Evolutionary conservation across 305 asterid genomes (phyloP), one percentile per base, ranked within the genome.

Genomic region (Fraxinus velutina): DNA sequence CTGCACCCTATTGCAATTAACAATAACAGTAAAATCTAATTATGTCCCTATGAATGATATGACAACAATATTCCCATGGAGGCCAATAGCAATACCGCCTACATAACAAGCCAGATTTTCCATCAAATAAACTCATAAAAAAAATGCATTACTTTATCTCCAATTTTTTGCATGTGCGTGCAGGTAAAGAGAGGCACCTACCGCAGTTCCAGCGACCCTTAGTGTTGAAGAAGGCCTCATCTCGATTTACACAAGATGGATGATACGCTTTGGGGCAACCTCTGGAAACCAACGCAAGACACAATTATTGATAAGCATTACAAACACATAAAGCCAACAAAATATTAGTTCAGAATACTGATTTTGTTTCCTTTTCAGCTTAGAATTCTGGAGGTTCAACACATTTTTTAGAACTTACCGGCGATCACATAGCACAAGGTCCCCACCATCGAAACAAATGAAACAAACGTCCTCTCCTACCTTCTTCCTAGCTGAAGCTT

Each of bases 161-260:
- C 39, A 79, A 70, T 4, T 30, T 4, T 42, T 33, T n/a, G 19
- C 47, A 62, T 76, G 74, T 47, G 17, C 0, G 4, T 32, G 3
- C 68, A 78, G 78, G 62, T 29, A 62, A 24, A 75, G 78, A 66
- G 37, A 68, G 64, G 80, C 57, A 80, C 92, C 71, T 90, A 94
- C 99, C 99, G 86, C 98, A 96, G 81, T 93, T 96, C 99, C 99
- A 96, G 60, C 95, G 93, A 68, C 99, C 97, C 89, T 96, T 96
- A 7, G 98, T 84, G 85, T 80, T 89, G 87, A 96, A 96, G 86
- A 94, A 96, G 5, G 96, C 97, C 84, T 96, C 98, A 75, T 96
- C 98, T 75, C 97, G 90, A 78, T 96, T 87, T 66, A 96, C 97
- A 86, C 99, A 96, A 2, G 96, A 87, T 57, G 98, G 98, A 89